Evolutionary conservation across 2,329 filamentous ascomycete genomes (phyloP).

Genomic region (Sphaerulina musiva): DNA sequence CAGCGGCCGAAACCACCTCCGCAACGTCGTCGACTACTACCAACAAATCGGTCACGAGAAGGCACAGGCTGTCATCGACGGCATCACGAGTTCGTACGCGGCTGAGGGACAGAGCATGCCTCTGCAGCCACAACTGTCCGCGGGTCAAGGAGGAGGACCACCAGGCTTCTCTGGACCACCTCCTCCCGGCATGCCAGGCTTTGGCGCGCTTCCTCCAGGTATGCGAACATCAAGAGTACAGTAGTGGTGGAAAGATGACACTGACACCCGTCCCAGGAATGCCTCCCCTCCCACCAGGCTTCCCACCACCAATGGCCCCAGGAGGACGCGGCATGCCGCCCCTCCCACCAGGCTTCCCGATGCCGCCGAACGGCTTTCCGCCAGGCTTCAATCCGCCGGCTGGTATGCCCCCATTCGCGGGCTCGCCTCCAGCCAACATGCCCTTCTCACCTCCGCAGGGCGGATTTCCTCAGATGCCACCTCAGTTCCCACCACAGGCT

Average conservation of each 20-base stretch:
- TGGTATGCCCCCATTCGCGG: constrained; percentile 26
- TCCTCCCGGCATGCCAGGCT: constrained; percentile 32
- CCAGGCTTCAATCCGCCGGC: constrained; percentile 31
- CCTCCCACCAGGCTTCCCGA: constrained; percentile 35
- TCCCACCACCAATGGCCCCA: constrained; percentile 21
- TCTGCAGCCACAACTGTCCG: constrained; percentile 50
- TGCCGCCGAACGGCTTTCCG: constrained; percentile 35
- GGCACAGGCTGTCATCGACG: constrained; percentile 96
- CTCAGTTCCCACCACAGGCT: constrained; percentile 12
- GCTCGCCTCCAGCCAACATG: constrained; percentile 20
- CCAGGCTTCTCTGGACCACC: constrained; percentile 24
- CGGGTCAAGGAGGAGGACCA: constrained; percentile 16
- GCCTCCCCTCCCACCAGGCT: constrained; percentile 23
- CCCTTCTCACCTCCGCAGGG: constrained; percentile 33
- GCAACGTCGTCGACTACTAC: constrained; percentile 98
- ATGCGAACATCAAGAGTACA: background rate
- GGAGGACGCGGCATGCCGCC: constrained; percentile 25
- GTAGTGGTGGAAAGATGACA: background rate
- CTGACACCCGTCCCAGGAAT: constrained; percentile 16
- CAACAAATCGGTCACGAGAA: constrained; percentile 99
- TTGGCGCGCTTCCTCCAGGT: constrained; percentile 23
- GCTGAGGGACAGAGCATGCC: constrained; percentile 85
- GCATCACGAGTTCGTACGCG: constrained; percentile 91
- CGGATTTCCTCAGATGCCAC: constrained; percentile 15
- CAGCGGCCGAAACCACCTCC: constrained; percentile 88